Evolutionary conservation across 208 protist species (phyloP).

Genomic region (Phytomonas sp.): DNA sequence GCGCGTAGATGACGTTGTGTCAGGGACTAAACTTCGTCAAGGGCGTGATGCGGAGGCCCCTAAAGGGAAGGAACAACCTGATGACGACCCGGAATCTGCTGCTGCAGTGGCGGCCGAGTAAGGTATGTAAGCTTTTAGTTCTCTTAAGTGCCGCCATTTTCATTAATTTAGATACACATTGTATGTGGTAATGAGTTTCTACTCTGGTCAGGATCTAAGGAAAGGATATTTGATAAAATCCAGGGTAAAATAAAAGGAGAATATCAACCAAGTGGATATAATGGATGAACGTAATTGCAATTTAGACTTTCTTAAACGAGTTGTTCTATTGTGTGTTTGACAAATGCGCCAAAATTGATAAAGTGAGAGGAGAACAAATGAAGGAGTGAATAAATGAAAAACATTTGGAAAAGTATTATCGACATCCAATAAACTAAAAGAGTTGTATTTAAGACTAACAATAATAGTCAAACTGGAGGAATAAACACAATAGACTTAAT

Average conservation of each 20-base stretch:
- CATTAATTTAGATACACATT: neutral
- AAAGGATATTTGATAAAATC: neutral
- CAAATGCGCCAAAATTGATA: neutral
- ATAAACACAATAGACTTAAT: neutral
- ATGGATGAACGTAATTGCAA: neutral
- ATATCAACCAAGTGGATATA: neutral
- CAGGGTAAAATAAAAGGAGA: neutral
- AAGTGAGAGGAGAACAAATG: neutral
- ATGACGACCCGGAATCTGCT: conserved; percentile 51
- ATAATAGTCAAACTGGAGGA: neutral
- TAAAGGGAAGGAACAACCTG: conserved; percentile 42
- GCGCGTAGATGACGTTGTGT: conserved; percentile 99
- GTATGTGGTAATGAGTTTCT: neutral
- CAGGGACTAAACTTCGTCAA: conserved; percentile 86
- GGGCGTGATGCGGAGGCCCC: conserved; percentile 51
- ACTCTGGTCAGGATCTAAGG: neutral
- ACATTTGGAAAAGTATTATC: neutral
- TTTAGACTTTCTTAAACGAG: neutral
- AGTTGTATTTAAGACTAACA: neutral
- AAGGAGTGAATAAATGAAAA: neutral
- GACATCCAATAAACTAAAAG: neutral
- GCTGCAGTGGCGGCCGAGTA: conserved; percentile 15
- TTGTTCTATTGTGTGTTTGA: neutral
- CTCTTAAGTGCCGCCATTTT: neutral
- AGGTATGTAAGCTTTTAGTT: neutral